Evolutionary conservation across 2,329 filamentous ascomycete species (phyloP).

Genomic region (Triangularia verruculosa): DNA sequence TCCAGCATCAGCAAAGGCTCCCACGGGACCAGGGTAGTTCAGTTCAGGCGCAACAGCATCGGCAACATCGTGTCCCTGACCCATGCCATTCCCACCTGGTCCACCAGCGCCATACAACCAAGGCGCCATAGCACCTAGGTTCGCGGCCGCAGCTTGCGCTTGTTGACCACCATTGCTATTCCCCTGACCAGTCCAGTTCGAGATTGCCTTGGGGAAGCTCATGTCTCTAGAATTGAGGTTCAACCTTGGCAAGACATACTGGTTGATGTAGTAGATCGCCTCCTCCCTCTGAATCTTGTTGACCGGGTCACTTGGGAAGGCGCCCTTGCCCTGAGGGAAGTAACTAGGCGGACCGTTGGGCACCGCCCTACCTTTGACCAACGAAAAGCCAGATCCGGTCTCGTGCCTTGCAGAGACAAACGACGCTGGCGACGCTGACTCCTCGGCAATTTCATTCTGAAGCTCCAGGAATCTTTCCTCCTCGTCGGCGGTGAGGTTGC

Average conservation of each 20-base stretch:
- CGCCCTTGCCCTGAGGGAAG: constrained; percentile 50
- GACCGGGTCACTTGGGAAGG: constrained; percentile 55
- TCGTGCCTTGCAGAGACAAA: constrained; percentile 57
- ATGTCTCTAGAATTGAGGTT: constrained; percentile 51
- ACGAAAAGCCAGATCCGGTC: constrained; percentile 55
- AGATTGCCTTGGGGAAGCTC: constrained; percentile 30
- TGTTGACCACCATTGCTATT: neutral
- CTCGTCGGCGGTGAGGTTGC: constrained; percentile 65
- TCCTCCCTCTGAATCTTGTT: constrained; percentile 65
- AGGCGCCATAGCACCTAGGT: constrained; percentile 53
- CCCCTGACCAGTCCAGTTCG: constrained; percentile 29
- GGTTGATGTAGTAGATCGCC: constrained; percentile 66
- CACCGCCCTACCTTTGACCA: constrained; percentile 63
- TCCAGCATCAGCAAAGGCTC: constrained; percentile 21
- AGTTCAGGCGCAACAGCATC: constrained; percentile 32
- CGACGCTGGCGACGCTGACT: constrained; percentile 50
- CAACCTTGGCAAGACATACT: constrained; percentile 61
- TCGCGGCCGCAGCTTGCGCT: constrained; percentile 39
- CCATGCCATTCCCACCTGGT: neutral
- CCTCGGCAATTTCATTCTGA: constrained; percentile 55
- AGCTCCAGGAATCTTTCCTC: constrained; percentile 69
- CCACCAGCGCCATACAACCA: constrained; percentile 49
- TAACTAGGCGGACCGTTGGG: constrained; percentile 62
- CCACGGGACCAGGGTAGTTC: constrained; percentile 33
- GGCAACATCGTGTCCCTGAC: neutral